Evolutionary conservation across 495 filamentous ascomycete species (phyloP).

Genomic region (Daldinia loculata): DNA sequence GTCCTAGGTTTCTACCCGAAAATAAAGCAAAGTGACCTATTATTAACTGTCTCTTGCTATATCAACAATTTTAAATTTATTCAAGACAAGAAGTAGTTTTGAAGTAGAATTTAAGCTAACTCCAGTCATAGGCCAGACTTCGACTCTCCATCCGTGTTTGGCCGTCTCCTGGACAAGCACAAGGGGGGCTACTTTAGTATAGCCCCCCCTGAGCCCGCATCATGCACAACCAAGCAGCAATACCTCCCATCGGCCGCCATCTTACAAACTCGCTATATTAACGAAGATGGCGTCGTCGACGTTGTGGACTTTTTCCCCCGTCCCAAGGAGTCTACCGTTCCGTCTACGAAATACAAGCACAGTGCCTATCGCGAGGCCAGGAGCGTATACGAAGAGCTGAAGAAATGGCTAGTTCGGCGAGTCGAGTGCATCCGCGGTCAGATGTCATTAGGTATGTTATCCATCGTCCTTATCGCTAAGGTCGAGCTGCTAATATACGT

Average conservation of each 20-base stretch:
- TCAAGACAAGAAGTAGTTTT: background rate
- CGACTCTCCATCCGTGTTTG: constrained; percentile 72
- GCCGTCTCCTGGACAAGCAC: constrained; percentile 72
- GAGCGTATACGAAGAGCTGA: constrained; percentile 61
- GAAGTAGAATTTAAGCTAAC: constrained; percentile 15
- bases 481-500: constrained; percentile 2
- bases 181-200: constrained; percentile 77
- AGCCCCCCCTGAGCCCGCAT: constrained; percentile 53
- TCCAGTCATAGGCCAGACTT: constrained; percentile 66
- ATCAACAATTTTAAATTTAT: background rate
- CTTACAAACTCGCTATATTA: constrained; percentile 74
- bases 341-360: constrained; percentile 54
- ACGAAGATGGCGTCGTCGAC: constrained; percentile 75
- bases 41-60: background rate
- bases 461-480: background rate
- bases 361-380: constrained; percentile 61
- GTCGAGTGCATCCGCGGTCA: constrained; percentile 73
- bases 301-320: constrained; percentile 76
- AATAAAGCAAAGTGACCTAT: background rate
- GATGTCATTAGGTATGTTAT: constrained; percentile 59
- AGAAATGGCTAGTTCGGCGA: constrained; percentile 69
- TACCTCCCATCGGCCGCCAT: constrained; percentile 77
- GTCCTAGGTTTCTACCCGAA: background rate
- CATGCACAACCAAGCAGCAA: constrained; percentile 70
- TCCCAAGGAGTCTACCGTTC: constrained; percentile 57